Percentiles rank a stretch among this genome's conserved stretches.
These are phyloP conservation scores for Tulasnella sp. DNA, from an alignment of 768 basidiomycete genomes.

Conservation along the genomic window DNA sequence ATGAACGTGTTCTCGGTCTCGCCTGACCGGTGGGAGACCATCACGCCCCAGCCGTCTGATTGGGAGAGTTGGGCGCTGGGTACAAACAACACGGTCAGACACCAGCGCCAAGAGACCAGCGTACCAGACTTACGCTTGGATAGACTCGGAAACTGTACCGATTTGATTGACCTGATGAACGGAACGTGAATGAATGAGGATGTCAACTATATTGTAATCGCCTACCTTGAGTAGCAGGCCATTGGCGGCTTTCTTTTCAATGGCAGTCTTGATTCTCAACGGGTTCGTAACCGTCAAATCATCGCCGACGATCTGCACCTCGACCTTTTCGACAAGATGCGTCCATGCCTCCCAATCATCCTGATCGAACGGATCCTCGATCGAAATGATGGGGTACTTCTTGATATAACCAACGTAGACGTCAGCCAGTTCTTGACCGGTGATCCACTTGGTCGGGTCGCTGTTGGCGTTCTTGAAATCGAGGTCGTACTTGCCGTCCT, in stretches of 20 bases:
- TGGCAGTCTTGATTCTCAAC: slow-evolving; percentile 91
- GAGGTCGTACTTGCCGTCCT: slow-evolving; percentile 97
- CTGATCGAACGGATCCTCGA: slow-evolving; percentile 99
- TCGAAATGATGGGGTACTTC: slow-evolving; percentile 91
- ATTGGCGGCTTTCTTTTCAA: slow-evolving; percentile 99
- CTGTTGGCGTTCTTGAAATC: slow-evolving; percentile 99
- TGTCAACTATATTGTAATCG: not conserved
- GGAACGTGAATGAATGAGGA: not conserved
- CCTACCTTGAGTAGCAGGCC: slow-evolving; percentile 83
- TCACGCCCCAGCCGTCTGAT: slow-evolving; percentile 96
- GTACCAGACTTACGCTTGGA: slow-evolving; percentile 73
- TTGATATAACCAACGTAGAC: slow-evolving; percentile 75
- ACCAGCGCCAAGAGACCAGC: not conserved
- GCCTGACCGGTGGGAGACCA: slow-evolving; percentile 98
- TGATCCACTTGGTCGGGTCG: slow-evolving; percentile 91
- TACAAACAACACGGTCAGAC: not conserved
- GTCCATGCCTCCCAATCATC: slow-evolving; percentile 99
- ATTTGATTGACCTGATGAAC: slow-evolving; percentile 79
- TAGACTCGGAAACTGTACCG: slow-evolving; percentile 96
- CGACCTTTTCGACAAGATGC: slow-evolving; percentile 68
- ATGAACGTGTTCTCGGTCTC: slow-evolving; percentile 98
- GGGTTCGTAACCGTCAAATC: slow-evolving; percentile 99
- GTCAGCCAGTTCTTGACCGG: slow-evolving; percentile 83
- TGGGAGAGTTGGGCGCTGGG: slow-evolving; percentile 84
- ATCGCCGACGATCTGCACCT: slow-evolving; percentile 88